Base-by-base conservation (phyloP, 225 moss, liverwort and hornwort genomes). In the Antitrichia curtipendula region DNA sequence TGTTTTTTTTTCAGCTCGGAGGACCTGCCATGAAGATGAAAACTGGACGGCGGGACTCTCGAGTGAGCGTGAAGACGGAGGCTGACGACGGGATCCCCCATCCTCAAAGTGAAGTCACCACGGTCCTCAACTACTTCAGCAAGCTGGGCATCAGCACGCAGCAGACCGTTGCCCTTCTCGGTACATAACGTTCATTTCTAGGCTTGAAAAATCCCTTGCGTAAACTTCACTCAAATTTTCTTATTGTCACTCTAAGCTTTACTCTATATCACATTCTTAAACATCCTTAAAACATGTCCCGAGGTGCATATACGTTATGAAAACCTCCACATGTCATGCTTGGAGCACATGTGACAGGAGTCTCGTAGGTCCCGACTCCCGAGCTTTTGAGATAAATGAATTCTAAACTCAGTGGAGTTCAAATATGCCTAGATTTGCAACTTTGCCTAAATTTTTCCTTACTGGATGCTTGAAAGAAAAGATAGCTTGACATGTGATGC, bases 1-100 rank as follows among this genome's bases (percentile, higher is more conserved):
- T 75, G 66, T 31, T 78, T 24, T 25, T 54, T 80, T 73, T 56
- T 21, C 90, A 94, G 95, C 87, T 95, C n/a, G 94, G 92, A 82
- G 94, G 94, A 70, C 92, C 93, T 86, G 41, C 86, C 41, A 90
- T 94, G 47, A 90, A 88, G 60, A 47, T 95, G 88, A 94, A 93
- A 81, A 91, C 91, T 59, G 94, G 95, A 19, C 90, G 93, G 64
- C 73, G 74, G 27, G 95, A 95, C 86, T 78, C 87, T 57, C 81
- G 82, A 45, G 85, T 90, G 49, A 95, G 92, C 82, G 10, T 63
- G 77, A 95, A 93, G 75, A 40, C 57, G 18, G 78, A 68, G 21
- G 92, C 94, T 52, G 94, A 94, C 83, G 36, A 71, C 23, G 87
- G 79, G 13, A 89, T 91, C 45, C 92, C 94, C 28, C 72, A 36